Conservation (phyloP, 495 filamentous ascomycete species). For the Aspergillus cavernicola region DNA sequence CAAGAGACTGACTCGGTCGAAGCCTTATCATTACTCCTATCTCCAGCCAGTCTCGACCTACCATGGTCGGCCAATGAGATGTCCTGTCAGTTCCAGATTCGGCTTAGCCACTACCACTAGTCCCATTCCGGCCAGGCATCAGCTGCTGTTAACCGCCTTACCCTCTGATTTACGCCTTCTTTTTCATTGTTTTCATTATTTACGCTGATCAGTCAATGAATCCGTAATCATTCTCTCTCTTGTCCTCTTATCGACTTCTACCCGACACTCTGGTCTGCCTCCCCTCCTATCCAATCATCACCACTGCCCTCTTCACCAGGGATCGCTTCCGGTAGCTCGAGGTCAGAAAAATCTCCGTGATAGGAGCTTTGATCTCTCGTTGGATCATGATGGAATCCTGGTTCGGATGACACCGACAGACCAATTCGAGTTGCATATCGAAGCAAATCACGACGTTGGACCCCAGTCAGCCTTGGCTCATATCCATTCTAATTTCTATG, state of each 20-base stretch:
- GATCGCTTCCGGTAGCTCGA: not conserved
- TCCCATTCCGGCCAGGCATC: not conserved
- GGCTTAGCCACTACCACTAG: not conserved
- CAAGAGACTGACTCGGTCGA: no score
- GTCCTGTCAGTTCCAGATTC: not conserved
- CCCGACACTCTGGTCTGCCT: not conserved
- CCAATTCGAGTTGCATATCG: not conserved
- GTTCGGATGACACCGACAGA: no score
- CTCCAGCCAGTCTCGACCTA: slow-evolving; percentile 11
- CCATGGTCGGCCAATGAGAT: slow-evolving; percentile 2
- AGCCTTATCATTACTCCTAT: slow-evolving; percentile 13
- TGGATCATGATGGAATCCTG: not conserved
- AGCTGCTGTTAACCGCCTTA: slow-evolving; percentile 12
- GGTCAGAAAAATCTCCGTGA: not conserved
- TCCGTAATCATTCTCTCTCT: slow-evolving; percentile 12
- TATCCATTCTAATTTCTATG: no score
- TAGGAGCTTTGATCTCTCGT: not conserved
- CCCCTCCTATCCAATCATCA: slow-evolving; percentile 8
- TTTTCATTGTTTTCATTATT: slow-evolving; percentile 25
- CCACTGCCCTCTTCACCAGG: not conserved
- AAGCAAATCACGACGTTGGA: not conserved
- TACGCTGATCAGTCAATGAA: slow-evolving; percentile 24
- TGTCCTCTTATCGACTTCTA: not conserved
- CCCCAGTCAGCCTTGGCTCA: no score
- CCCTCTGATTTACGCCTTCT: not conserved